phyloP scores from a whole-genome alignment of 345 rosid species.

The Anacardium occidentale region DNA sequence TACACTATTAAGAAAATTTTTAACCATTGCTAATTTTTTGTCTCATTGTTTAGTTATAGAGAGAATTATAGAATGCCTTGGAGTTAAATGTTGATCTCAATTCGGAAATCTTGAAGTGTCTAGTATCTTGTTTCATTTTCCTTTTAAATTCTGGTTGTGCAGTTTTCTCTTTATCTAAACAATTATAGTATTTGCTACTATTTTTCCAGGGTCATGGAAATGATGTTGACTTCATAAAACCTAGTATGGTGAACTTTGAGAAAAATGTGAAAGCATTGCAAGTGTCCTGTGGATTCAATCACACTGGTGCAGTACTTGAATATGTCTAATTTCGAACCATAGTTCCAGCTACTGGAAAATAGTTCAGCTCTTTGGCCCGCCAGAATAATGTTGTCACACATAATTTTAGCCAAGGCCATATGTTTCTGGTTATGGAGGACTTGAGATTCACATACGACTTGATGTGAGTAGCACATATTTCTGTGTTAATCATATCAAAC shows the following conservation, averaged over 20 bases:
- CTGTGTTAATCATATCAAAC: too few species aligned
- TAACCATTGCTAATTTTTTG: too few species aligned
- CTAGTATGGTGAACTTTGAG: constrained; percentile 49
- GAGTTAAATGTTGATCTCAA: too few species aligned
- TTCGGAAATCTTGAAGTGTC: background rate
- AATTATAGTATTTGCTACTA: background rate
- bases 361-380: background rate
- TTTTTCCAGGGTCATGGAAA: constrained; percentile 79
- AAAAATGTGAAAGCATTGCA: constrained; percentile 60
- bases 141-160: background rate
- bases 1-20: too few species aligned
- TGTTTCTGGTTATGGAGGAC: too few species aligned
- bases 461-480: too few species aligned
- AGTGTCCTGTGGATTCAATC: constrained; percentile 91
- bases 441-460: too few species aligned
- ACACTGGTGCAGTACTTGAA: constrained; percentile 75
- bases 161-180: background rate
- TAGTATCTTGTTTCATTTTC: background rate
- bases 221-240: constrained; percentile 73
- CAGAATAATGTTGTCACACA: too few species aligned
- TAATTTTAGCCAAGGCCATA: too few species aligned
- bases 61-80: too few species aligned
- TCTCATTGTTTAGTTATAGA: too few species aligned
- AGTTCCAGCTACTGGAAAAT: background rate
- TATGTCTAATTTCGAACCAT: constrained; percentile 19